These are phyloP conservation scores for Pyrenophora teres DNA, from an alignment of 2,329 filamentous ascomycete genomes.

Conservation along the genomic window DNA sequence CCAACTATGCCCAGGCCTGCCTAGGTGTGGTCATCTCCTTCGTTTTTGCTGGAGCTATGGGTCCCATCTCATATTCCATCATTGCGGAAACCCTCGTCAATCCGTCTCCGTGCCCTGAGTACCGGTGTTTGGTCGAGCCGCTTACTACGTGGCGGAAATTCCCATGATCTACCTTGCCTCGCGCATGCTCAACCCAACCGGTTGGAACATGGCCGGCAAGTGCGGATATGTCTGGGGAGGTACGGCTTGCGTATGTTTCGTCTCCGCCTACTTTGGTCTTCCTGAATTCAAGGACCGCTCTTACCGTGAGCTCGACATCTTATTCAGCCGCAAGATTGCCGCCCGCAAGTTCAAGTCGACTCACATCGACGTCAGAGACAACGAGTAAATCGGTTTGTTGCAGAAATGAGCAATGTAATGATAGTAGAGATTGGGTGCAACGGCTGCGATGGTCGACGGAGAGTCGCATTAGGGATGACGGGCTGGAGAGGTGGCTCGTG, in stretches of 20 bases:
- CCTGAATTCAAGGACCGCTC: constrained; percentile 60
- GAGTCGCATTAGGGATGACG: no score
- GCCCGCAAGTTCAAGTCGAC: constrained; percentile 63
- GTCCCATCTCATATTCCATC: constrained; percentile 69
- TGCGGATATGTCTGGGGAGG: constrained; percentile 39
- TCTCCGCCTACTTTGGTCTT: constrained; percentile 56
- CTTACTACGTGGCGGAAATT: constrained; percentile 67
- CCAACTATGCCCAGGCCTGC: constrained; percentile 62
- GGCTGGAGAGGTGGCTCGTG: no score
- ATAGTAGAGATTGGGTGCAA: no score
- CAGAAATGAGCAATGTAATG: no score
- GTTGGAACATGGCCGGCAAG: constrained; percentile 46
- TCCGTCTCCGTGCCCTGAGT: constrained; percentile 66
- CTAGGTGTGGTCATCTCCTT: constrained; percentile 68
- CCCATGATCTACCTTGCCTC: constrained; percentile 66
- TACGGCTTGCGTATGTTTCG: constrained; percentile 59
- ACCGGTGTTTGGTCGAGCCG: constrained; percentile 67
- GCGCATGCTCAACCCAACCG: constrained; percentile 56
- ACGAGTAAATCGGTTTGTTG: constrained; percentile 57
- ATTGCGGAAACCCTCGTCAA: constrained; percentile 69
- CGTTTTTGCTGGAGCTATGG: constrained; percentile 65
- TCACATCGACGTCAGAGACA: constrained; percentile 61
- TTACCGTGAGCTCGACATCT: constrained; percentile 55
- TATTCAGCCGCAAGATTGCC: constrained; percentile 50
- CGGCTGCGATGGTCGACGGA: no score